phyloP scores from a whole-genome alignment of 139 green algal species.

The Micractinium conductrix region DNA sequence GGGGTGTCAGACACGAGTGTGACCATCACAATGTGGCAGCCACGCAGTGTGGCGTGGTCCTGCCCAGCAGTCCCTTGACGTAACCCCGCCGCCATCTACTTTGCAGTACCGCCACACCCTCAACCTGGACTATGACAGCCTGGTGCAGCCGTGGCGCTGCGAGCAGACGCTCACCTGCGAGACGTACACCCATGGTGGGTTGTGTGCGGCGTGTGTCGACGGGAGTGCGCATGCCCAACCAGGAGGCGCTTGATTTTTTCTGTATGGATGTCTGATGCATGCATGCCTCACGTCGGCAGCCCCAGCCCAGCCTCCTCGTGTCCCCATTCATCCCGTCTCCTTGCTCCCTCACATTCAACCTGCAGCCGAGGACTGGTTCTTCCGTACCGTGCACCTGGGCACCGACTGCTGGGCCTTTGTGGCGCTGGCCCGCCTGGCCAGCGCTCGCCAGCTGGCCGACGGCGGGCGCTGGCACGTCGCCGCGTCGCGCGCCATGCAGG shows the following conservation, averaged over 20 bases:
- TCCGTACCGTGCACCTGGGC: conserved; percentile 58
- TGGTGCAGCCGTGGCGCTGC: conserved; percentile 47
- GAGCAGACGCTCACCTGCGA: conserved; percentile 54
- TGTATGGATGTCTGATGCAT: too few relatives aligned
- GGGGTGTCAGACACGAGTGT: too few relatives aligned
- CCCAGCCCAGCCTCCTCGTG: too few relatives aligned
- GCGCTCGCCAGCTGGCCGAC: conserved; percentile 47
- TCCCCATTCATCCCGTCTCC: neutral
- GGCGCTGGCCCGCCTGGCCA: conserved; percentile 22
- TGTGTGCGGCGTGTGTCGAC: too few relatives aligned
- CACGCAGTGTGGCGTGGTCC: too few relatives aligned
- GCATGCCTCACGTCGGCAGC: too few relatives aligned
- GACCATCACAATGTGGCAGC: too few relatives aligned
- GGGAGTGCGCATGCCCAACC: too few relatives aligned
- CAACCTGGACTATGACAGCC: conserved; percentile 51
- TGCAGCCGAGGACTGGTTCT: conserved; percentile 62
- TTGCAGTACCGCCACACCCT: neutral
- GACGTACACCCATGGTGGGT: conserved; percentile 42
- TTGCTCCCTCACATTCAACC: neutral
- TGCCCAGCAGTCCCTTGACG: too few relatives aligned
- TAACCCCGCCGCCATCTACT: neutral
- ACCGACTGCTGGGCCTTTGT: conserved; percentile 65
- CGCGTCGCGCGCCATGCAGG: conserved; percentile 42
- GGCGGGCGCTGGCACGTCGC: conserved; percentile 51
- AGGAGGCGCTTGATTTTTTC: too few relatives aligned